Base-by-base conservation (phyloP, 1,284 basidiomycete species). In the Trichosporon coremiiforme region DNA sequence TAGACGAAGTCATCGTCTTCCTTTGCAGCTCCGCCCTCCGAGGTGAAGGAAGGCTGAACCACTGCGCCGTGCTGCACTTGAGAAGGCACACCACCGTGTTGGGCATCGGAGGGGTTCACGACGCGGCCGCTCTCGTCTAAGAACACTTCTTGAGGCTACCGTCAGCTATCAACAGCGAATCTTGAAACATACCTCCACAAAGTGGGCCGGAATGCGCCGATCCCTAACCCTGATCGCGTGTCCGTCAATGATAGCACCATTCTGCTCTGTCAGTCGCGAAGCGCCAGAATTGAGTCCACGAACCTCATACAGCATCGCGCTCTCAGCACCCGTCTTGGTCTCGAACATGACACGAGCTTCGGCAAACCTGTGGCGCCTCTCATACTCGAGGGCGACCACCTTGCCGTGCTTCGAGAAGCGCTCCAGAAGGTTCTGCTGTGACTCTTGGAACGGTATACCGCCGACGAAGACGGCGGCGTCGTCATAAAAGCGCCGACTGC, bases 341-440 rank as follows among this genome's bases (percentile, higher is more conserved):
- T 74, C 71, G 65, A 71, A 82, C 33, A 82, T 68, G 4, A 82
- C 68, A 15, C 79, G 70, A 7, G 76, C 80, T 1, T 73, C 17
- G 22, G 75, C 0, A 73, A 70, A 41, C 57, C 2, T 67, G 47
- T 4, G 35, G 45, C 20, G 20, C 0, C 74, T 76, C 65, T 76
- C 77, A 63, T 73, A 78, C 66, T 79, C 79, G 62, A 81, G 68
- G 2, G 75, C 74, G 31, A 79, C 75, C 29, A 82, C 75, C n/a
- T 55, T 65, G 1, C 80, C 80, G 68, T 82, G 78, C n/a, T 62
- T 70, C n/a, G 62, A 69, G 50, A 82, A 82, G 7, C 79, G 67
- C 17, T 67, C 55, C 13, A 75, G 70, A 6, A 82, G 68, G 9
- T 70, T 74, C 4, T 47, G 29, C 4, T 72, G 29, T 0, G 72